Conservation (phyloP, 305 asterid species). For the Fraxinus velutina region DNA sequence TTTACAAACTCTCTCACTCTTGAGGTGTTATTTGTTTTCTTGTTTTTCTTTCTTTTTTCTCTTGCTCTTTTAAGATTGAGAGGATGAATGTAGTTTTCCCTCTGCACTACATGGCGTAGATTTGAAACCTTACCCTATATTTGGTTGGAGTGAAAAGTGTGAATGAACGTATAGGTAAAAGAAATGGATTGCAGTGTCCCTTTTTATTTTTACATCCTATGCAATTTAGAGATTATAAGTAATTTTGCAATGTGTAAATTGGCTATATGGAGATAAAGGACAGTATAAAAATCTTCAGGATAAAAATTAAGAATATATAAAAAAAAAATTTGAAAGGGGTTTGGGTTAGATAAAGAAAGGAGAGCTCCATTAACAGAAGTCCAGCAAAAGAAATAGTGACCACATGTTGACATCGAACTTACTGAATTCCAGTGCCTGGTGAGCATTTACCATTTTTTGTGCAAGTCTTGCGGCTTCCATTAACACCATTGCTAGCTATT, state of each 20-base stretch:
- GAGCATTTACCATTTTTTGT: constrained; percentile 52
- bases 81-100: neutral
- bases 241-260: neutral
- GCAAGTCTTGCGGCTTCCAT: constrained; percentile 66
- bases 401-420: constrained; percentile 30
- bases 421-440: constrained; percentile 88
- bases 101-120: neutral
- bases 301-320: neutral
- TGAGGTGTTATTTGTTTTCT: neutral
- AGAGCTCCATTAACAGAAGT: neutral
- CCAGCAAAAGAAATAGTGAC: neutral
- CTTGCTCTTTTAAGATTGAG: neutral
- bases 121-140: neutral
- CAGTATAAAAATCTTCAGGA: neutral
- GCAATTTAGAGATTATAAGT: neutral
- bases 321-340: neutral
- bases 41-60: neutral
- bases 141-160: neutral
- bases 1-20: neutral
- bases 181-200: neutral
- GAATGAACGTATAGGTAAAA: neutral
- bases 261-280: neutral
- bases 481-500: constrained; percentile 89
- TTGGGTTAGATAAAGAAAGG: neutral
- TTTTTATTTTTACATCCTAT: neutral